Evolutionary conservation across 257 asterid genomes (phyloP).

Genomic region (Paulownia fortunei): DNA sequence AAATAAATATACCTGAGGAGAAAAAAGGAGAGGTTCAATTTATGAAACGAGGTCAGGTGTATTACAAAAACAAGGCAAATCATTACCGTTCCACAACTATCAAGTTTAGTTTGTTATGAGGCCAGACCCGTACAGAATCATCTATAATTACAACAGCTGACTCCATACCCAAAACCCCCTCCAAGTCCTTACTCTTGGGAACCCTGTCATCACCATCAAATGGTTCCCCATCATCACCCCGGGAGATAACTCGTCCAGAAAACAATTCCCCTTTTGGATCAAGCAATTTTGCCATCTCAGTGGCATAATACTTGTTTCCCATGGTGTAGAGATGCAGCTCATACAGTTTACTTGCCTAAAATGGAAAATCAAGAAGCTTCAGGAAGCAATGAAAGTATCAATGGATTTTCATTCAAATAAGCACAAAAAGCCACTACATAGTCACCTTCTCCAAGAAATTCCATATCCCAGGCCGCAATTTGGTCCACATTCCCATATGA

Average conservation of each 20-base stretch:
- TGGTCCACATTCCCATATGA: conserved; percentile 99
- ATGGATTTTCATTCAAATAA: conserved; percentile 19
- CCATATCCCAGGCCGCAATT: conserved; percentile 98
- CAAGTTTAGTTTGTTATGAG: conserved; percentile 84
- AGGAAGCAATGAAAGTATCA: conserved; percentile 11
- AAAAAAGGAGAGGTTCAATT: conserved; percentile 11
- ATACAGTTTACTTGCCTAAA: conserved; percentile 84
- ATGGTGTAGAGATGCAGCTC: conserved; percentile 96
- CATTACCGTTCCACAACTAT: conserved; percentile 90
- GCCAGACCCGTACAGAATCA: conserved; percentile 97
- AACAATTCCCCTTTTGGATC: conserved; percentile 96
- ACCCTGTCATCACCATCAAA: conserved; percentile 84
- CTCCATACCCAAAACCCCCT: conserved; percentile 97
- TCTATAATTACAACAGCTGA: conserved; percentile 89
- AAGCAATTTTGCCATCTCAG: conserved; percentile 98
- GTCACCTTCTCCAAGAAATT: conserved; percentile 92
- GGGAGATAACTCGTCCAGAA: conserved; percentile 93
- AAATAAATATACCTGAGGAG: conserved; percentile 82
- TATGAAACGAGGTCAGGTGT: background rate
- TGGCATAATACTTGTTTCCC: conserved; percentile 98
- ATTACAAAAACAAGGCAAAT: background rate
- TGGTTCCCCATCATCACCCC: conserved; percentile 91
- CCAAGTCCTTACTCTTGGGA: conserved; percentile 92
- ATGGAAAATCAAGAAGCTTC: conserved; percentile 22
- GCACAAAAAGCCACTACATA: background rate